Percentiles rank a stretch among this genome's conserved stretches.
Conservation (phyloP, 1,284 basidiomycete genomes). For the Cystobasidiaceae sp. region DNA sequence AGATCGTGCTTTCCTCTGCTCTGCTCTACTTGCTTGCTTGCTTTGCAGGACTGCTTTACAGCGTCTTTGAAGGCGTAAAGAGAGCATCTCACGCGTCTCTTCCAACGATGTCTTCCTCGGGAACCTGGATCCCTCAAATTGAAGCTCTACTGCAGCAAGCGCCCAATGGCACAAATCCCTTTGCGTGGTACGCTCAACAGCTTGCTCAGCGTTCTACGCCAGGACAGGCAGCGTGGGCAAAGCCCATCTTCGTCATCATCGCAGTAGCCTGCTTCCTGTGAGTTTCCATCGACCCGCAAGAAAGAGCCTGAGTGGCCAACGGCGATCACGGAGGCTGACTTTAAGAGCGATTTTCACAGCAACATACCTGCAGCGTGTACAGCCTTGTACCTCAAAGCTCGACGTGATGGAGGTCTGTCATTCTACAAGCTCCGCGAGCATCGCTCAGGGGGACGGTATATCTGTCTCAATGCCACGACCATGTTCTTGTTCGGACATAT, state of each 20-base stretch:
- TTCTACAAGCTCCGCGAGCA: conserved; percentile 30
- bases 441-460: conserved; percentile 17
- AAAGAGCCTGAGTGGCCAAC: neutral
- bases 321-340: too few relatives aligned
- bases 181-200: conserved; percentile 1
- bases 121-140: conserved; percentile 3
- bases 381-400: neutral
- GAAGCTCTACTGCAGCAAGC: conserved; percentile 8
- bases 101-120: conserved; percentile 5
- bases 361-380: neutral
- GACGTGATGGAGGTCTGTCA: neutral
- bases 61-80: neutral
- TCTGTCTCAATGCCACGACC: conserved; percentile 21
- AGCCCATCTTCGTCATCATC: conserved; percentile 18
- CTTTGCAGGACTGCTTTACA: neutral
- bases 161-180: conserved; percentile 10
- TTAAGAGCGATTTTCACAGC: too few relatives aligned
- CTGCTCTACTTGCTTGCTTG: neutral
- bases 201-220: neutral
- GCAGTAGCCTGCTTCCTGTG: conserved; percentile 10
- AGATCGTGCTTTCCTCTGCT: too few relatives aligned
- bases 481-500: conserved; percentile 17
- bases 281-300: neutral
- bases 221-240: conserved; percentile 8
- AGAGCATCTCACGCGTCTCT: neutral